Evolutionary conservation across 805 yeast species (phyloP).

Genomic region (Monosporozyma solicola): DNA sequence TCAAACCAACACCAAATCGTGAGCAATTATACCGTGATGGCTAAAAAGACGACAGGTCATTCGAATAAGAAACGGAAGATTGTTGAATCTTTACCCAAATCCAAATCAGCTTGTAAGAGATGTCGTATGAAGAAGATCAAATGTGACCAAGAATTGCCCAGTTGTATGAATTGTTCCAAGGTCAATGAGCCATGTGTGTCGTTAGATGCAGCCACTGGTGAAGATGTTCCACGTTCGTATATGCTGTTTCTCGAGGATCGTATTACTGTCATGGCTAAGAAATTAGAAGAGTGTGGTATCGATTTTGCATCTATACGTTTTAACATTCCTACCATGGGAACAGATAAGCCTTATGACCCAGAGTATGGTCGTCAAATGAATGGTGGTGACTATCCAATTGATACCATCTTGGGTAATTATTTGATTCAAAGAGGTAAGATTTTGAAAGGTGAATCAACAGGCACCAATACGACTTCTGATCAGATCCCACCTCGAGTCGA

Average conservation of each 20-base stretch:
- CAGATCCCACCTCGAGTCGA: background rate
- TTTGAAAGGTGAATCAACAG: conserved; percentile 3
- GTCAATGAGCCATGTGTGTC: conserved; percentile 73
- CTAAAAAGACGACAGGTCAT: background rate
- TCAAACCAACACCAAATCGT: background rate
- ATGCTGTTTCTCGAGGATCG: conserved; percentile 63
- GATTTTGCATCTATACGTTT: conserved; percentile 24
- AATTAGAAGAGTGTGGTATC: conserved; percentile 37
- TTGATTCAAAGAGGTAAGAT: conserved; percentile 17
- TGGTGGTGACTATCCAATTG: conserved; percentile 13
- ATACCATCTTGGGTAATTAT: conserved; percentile 20
- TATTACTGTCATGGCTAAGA: conserved; percentile 45
- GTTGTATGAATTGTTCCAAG: conserved; percentile 46
- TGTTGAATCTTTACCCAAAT: conserved; percentile 37
- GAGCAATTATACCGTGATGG: background rate
- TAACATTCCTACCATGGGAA: conserved; percentile 22
- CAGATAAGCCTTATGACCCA: conserved; percentile 21
- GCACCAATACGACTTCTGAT: background rate
- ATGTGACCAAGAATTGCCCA: conserved; percentile 51
- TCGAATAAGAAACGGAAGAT: background rate
- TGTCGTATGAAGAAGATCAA: conserved; percentile 63
- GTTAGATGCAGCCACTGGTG: conserved; percentile 78
- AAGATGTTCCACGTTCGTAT: conserved; percentile 77
- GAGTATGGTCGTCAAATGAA: background rate
- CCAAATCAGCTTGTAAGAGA: conserved; percentile 78